These are phyloP conservation scores for Podospora fimiseda DNA, from an alignment of 495 filamentous ascomycete species.

Conservation along the genomic window DNA sequence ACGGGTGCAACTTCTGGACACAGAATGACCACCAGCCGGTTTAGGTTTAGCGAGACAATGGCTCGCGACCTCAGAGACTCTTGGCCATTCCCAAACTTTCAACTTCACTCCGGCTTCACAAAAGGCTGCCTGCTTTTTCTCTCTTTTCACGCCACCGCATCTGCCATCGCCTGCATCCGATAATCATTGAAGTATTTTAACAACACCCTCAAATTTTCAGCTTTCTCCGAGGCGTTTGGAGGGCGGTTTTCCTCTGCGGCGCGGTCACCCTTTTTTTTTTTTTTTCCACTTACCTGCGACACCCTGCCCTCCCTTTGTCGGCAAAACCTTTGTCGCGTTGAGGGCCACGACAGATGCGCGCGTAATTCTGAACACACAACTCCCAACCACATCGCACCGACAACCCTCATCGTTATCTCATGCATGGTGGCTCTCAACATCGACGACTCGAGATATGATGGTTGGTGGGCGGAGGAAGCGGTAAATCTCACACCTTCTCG, in stretches of 20 bases:
- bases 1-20: constrained; percentile 8
- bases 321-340: constrained; percentile 15
- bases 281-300: background rate
- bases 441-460: constrained; percentile 46
- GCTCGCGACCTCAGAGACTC: constrained; percentile 26
- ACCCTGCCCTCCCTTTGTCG: constrained; percentile 11
- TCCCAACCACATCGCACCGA: constrained; percentile 7
- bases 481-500: constrained; percentile 39
- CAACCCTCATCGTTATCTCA: constrained; percentile 11
- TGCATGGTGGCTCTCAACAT: constrained; percentile 39
- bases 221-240: background rate
- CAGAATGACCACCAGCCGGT: constrained; percentile 11
- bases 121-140: constrained; percentile 10
- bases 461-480: constrained; percentile 45
- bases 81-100: constrained; percentile 21
- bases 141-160: background rate
- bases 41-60: constrained; percentile 25
- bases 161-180: background rate
- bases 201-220: background rate
- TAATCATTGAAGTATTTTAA: background rate
- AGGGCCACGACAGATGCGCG: constrained; percentile 21
- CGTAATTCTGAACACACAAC: constrained; percentile 16
- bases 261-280: too few species aligned
- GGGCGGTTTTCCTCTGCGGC: constrained; percentile 1
- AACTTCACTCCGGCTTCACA: constrained; percentile 17